Evolutionary conservation across 2,329 filamentous ascomycete genomes (phyloP), one percentile per base, ranked within the genome.

Genomic region (Graphiopsis chlorocephala): DNA sequence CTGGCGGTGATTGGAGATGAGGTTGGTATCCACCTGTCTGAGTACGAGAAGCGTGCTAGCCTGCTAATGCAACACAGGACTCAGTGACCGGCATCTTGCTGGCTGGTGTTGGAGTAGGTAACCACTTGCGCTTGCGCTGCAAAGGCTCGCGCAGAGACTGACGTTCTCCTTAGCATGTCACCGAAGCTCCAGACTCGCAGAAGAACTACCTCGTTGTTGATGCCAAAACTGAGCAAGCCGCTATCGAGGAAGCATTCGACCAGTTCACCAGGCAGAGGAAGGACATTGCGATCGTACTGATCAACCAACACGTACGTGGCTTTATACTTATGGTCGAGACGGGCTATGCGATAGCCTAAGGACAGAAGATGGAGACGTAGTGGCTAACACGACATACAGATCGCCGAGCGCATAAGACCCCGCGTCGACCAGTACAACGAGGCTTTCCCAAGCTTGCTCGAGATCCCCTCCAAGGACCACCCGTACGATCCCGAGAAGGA

Each of bases 201-300:
- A 96, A 97, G 84, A 99, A 99, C 84, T 99, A 97, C 82, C 88
- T 99, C 11, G 92, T 99, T 64, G 95, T 99, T 67, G 94, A 99
- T 79, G 83, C 80, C 76, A 98, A 98, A 84, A 99, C 94, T 42
- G 93, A 97, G 70, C 95, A 86, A 61, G 83, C 90, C 3, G 84
- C 90, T 64, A 97, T 99, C 75, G 95, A 98, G 79, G 86, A 88
- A 38, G 90, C 93, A 11, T 99, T 99, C 77, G 90, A 96, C 69
- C 85, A 85, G 70, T 98, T 97, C 79, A 97, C 93, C 10, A 87
- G 87, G 64, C 86, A 95, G 78, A 85, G 95, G 76, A 98, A 98
- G 79, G 95, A 99, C 76, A 97, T 99, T 77, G 95, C 93, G 29
- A 96, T 99, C 73, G 79, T 99, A 67, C 82, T 99, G 70, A 98